phyloP scores from a whole-genome alignment of 306 rosid species.

The Medicago ruthenica region DNA sequence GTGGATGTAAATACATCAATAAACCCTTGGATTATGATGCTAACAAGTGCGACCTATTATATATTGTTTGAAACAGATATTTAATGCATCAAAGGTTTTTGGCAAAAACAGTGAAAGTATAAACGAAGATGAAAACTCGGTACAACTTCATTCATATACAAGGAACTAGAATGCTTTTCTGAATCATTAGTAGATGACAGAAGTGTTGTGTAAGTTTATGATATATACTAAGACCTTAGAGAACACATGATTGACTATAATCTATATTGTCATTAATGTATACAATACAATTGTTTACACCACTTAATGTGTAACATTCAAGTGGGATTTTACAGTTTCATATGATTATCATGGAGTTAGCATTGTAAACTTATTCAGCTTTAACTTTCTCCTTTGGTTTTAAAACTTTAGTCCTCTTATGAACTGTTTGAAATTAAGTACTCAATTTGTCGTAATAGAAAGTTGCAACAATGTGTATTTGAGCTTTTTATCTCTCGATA shows the following conservation, averaged over 20 bases:
- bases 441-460: constrained; percentile 22
- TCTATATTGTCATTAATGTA: not conserved
- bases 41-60: constrained; percentile 4
- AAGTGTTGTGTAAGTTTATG: constrained; percentile 9
- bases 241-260: constrained; percentile 12
- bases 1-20: constrained; percentile 1
- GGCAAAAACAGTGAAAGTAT: constrained; percentile 35
- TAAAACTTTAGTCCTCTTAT: constrained; percentile 6
- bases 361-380: not conserved
- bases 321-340: not conserved
- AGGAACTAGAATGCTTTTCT: constrained; percentile 44
- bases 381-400: not conserved
- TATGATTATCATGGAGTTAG: not conserved
- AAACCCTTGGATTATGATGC: constrained; percentile 8
- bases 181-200: constrained; percentile 15
- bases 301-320: not conserved
- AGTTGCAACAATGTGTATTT: constrained; percentile 18
- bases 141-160: constrained; percentile 43
- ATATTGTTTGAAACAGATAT: constrained; percentile 53
- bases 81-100: constrained; percentile 42
- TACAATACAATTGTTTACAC: constrained; percentile 17
- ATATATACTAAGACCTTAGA: not conserved
- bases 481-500: constrained; percentile 25
- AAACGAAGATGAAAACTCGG: constrained; percentile 43
- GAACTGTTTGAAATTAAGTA: constrained; percentile 13